Conservation (phyloP, 1,284 basidiomycete genomes). For the Neonothopanus nambi region DNA sequence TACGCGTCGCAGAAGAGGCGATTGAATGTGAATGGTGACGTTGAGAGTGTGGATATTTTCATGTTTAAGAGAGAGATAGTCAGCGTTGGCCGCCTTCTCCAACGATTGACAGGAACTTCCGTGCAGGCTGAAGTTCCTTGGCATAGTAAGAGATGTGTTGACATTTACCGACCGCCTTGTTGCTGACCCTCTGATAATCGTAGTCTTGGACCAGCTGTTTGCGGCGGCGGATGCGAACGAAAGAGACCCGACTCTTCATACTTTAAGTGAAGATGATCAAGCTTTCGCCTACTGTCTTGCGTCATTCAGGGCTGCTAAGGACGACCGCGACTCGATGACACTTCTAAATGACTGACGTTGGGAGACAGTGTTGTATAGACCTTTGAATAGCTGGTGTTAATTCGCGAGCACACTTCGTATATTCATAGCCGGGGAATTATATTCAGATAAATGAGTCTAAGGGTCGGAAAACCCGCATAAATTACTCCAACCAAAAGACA, state of each 20-base stretch:
- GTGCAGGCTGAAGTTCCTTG: constrained; percentile 7
- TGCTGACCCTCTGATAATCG: background rate
- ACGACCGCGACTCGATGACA: background rate
- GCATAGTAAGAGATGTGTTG: background rate
- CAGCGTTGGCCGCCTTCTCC: constrained; percentile 7
- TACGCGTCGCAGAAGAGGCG: constrained; percentile 11
- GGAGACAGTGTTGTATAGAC: background rate
- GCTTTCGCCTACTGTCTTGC: constrained; percentile 16
- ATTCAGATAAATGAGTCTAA: no score
- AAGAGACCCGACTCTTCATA: constrained; percentile 1
- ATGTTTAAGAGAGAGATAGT: constrained; percentile 11
- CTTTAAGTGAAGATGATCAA: constrained; percentile 15
- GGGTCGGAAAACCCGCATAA: no score
- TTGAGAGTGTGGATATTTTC: constrained; percentile 16
- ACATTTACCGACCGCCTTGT: no score
- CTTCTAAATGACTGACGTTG: no score
- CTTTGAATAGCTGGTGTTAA: no score
- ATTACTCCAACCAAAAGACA: no score
- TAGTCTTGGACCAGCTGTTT: background rate
- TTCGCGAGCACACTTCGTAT: no score
- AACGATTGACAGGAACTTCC: constrained; percentile 12
- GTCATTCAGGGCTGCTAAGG: constrained; percentile 5
- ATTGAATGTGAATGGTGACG: constrained; percentile 9
- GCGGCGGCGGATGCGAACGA: constrained; percentile 4
- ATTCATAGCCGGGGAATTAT: no score